A percentile compares a stretch with the other conserved stretches of the same genome.
phyloP scores from a whole-genome alignment of 148 eudicot species.

The Chenopodium suecicum region DNA sequence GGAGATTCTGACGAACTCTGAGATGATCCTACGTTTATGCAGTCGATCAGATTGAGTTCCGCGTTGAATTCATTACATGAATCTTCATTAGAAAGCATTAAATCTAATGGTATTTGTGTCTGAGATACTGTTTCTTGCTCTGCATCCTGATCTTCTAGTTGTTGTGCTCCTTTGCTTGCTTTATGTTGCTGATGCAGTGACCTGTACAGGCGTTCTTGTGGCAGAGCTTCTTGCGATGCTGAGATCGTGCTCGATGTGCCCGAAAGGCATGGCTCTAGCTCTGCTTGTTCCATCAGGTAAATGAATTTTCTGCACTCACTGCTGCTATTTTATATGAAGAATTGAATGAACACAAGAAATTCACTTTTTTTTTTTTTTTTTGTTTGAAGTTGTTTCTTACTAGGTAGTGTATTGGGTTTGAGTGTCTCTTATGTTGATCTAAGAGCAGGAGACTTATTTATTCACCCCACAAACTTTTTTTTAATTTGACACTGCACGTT shows the following conservation, averaged over 20 bases:
- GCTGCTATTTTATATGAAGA: slow-evolving; percentile 19
- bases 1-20: slow-evolving; percentile 46
- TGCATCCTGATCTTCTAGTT: slow-evolving; percentile 21
- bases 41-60: slow-evolving; percentile 54
- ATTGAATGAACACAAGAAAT: slow-evolving; percentile 7
- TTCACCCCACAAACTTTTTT: slow-evolving; percentile 24
- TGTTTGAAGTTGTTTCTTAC: slow-evolving; percentile 1
- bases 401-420: slow-evolving; percentile 16
- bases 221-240: slow-evolving; percentile 26
- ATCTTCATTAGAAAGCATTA: slow-evolving; percentile 27
- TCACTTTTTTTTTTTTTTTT: neutral
- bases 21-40: slow-evolving; percentile 40
- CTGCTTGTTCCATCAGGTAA: slow-evolving; percentile 35
- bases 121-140: slow-evolving; percentile 26
- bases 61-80: slow-evolving; percentile 26
- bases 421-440: slow-evolving; percentile 28
- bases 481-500: slow-evolving; percentile 37
- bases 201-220: slow-evolving; percentile 8
- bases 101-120: slow-evolving; percentile 24
- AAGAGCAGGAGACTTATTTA: slow-evolving; percentile 35
- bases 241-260: slow-evolving; percentile 32
- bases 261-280: slow-evolving; percentile 34
- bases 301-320: neutral
- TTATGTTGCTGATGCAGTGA: slow-evolving; percentile 20
- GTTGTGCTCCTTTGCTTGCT: slow-evolving; percentile 17